A percentile compares a stretch with the other conserved stretches of the same genome.
These are phyloP conservation scores for Hyparrhenia diplandra DNA, from an alignment of 176 grass and related monocot species.

Conservation along the genomic window DNA sequence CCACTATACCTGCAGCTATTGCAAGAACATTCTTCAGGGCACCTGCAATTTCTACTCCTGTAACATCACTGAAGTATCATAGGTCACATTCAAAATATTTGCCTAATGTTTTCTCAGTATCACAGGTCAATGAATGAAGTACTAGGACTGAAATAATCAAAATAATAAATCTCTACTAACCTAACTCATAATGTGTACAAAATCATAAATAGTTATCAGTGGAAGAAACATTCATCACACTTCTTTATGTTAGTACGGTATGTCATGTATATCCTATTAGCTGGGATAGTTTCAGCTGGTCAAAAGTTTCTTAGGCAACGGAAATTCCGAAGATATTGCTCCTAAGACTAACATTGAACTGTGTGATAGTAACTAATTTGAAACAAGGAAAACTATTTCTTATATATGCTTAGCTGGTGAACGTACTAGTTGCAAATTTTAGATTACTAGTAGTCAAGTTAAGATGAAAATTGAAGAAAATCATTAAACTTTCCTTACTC, in stretches of 20 bases:
- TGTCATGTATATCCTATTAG: background rate
- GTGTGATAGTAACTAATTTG: background rate
- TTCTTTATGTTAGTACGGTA: background rate
- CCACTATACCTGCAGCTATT: slow-evolving; percentile 92
- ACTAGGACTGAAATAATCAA: background rate
- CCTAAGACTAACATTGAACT: background rate
- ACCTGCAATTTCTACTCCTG: slow-evolving; percentile 97
- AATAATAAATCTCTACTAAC: background rate
- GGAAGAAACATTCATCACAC: background rate
- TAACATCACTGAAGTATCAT: slow-evolving; percentile 89
- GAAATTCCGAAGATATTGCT: background rate
- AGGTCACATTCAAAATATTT: slow-evolving; percentile 41
- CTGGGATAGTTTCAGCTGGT: background rate
- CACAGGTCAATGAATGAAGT: background rate
- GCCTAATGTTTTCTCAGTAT: background rate
- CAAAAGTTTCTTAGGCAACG: background rate
- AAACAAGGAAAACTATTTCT: background rate
- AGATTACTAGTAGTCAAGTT: background rate
- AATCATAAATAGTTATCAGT: background rate
- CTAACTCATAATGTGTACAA: background rate
- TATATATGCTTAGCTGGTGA: background rate
- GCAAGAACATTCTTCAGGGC: slow-evolving; percentile 96
- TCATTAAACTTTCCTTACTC: background rate
- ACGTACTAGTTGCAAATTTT: background rate
- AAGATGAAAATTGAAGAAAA: background rate